Evolutionary conservation across 345 rosid species (phyloP), one percentile per base, ranked within the genome.

Genomic region (Conringia planisiliqua): DNA sequence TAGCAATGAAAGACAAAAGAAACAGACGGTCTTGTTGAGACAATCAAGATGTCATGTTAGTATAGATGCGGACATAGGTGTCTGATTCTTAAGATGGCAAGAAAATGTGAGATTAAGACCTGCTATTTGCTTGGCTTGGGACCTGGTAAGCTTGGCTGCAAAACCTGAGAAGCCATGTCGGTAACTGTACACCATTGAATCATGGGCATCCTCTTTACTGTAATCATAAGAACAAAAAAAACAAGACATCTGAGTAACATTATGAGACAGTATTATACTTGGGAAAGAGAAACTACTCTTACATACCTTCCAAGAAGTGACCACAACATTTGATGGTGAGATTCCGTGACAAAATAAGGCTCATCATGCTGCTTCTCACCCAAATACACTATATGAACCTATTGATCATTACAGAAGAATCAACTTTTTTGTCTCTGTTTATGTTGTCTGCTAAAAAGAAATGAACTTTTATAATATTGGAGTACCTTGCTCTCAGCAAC

Each of bases 121-220:
- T 2, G 87, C 82, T 24, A 85, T 18, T 32, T 65, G 43, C 43
- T 70, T 79, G 4, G 83, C 85, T 61, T 86, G 81, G 32, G 77
- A 81, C 10, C 85, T 78, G 32, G 80, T 83, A 33, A 88, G 79
- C 50, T 66, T 69, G 12, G 90, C 90, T 0, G 86, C 83, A 6
- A 88, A 82, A 46, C 90, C 90, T 18, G 85, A 83, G 68, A 88
- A 81, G 43, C 80, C 75, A 30, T 74, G 81, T 38, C 80, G 70
- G 64, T 82, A 86, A 42, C 87, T 82, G 40, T 85, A 75, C 32
- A 85, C 68, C 55, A 86, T 79, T 18, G 90, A 79, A 8, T 78
- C 69, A 69, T 64, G 60, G 0, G 87, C 87, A 54, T 47, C 78
- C 60, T 81, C 79, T 9, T 76, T 64, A 58, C 90, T 88, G 81